Percentiles rank a stretch among this genome's conserved stretches.
phyloP scores from a whole-genome alignment of 345 rosid species.

The Passiflora organensis region DNA sequence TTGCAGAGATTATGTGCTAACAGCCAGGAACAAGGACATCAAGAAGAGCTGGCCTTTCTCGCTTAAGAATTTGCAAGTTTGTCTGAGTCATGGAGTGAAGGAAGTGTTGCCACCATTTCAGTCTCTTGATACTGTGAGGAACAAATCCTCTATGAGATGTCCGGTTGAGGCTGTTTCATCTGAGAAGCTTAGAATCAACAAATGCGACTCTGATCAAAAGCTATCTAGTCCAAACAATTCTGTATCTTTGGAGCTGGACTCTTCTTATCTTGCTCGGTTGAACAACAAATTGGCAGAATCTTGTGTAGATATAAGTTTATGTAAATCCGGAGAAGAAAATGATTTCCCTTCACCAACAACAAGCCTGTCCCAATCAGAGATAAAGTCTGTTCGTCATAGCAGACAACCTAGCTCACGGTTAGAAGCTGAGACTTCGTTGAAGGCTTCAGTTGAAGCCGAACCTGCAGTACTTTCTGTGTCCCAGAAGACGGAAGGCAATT shows the following conservation, averaged over 20 bases:
- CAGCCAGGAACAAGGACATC: constrained; percentile 68
- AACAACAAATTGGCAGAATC: constrained; percentile 31
- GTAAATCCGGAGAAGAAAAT: constrained; percentile 41
- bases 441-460: constrained; percentile 27
- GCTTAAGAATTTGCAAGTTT: constrained; percentile 59
- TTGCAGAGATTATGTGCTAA: constrained; percentile 85
- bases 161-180: constrained; percentile 30
- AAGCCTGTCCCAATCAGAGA: constrained; percentile 46
- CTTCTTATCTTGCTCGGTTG: constrained; percentile 26
- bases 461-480: constrained; percentile 25
- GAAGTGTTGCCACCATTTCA: constrained; percentile 88
- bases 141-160: constrained; percentile 32
- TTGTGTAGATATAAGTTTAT: constrained; percentile 32
- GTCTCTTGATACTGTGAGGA: constrained; percentile 33
- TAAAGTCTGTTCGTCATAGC: constrained; percentile 39
- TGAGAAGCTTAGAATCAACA: constrained; percentile 25
- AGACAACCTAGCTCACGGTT: constrained; percentile 34
- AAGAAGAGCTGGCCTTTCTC: constrained; percentile 93
- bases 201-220: constrained; percentile 21
- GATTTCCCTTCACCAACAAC: constrained; percentile 52
- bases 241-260: constrained; percentile 20
- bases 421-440: constrained; percentile 28
- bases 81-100: constrained; percentile 79
- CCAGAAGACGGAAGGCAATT: constrained; percentile 33
- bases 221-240: constrained; percentile 23